A percentile compares a stretch with the other conserved stretches of the same genome.
These are phyloP conservation scores for Pichia cephalocereana DNA, from an alignment of 805 yeast genomes.

Conservation along the genomic window DNA sequence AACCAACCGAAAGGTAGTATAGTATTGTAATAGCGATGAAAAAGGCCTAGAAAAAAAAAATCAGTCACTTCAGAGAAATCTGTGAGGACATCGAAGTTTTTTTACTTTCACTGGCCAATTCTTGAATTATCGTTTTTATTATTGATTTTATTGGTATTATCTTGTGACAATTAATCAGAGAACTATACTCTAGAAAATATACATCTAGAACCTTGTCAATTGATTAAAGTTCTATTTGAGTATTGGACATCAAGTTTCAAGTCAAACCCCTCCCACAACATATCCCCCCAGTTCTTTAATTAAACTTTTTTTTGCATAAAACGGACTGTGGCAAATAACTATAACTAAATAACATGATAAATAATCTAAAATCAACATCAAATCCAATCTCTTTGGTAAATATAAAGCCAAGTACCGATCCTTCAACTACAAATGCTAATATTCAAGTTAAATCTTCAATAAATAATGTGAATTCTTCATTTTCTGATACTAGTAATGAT, in stretches of 20 bases:
- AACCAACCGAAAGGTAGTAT: neutral
- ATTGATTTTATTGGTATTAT: no score
- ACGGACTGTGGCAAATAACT: neutral
- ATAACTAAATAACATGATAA: neutral
- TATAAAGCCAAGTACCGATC: neutral
- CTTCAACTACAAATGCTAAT: constrained; percentile 2
- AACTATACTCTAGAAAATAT: no score
- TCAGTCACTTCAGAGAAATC: neutral
- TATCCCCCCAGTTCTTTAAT: no score
- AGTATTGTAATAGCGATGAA: neutral
- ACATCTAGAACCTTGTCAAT: no score
- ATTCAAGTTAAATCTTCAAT: neutral
- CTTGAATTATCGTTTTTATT: no score
- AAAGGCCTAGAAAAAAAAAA: no score
- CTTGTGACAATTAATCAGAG: no score
- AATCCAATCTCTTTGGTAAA: constrained; percentile 5
- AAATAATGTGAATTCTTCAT: neutral
- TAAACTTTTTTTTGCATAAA: neutral
- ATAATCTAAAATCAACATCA: neutral
- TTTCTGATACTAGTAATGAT: neutral
- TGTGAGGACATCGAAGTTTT: no score
- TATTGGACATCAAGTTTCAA: no score
- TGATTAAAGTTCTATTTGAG: no score
- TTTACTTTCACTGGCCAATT: no score
- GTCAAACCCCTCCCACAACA: no score